Conservation (phyloP, 2,329 filamentous ascomycete genomes). For the Colletotrichum nymphaeae region DNA sequence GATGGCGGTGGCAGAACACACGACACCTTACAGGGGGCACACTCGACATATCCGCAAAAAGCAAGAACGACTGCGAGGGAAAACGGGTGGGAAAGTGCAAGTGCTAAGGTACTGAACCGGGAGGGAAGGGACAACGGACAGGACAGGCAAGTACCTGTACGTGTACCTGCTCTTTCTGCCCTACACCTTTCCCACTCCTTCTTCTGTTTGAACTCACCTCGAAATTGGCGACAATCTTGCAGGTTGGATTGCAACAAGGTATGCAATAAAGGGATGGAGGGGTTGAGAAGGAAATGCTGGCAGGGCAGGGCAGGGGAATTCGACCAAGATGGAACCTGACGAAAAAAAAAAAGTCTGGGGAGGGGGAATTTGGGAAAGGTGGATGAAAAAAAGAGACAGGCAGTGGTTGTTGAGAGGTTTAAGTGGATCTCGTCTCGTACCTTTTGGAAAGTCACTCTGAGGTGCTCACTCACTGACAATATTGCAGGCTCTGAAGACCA, state of each 20-base stretch:
- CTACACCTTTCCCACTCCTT: too few relatives aligned
- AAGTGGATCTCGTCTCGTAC: slow-evolving; percentile 33
- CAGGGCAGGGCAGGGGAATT: neutral
- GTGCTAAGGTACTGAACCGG: neutral
- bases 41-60: neutral
- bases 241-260: neutral
- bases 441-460: slow-evolving; percentile 17
- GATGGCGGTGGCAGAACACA: neutral
- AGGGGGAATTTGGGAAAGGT: neutral
- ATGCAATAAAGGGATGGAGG: slow-evolving; percentile 6
- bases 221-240: slow-evolving; percentile 11
- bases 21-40: neutral
- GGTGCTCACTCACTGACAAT: slow-evolving; percentile 10
- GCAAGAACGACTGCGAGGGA: neutral
- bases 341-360: slow-evolving; percentile 28
- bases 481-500: neutral
- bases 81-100: neutral
- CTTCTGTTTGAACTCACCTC: slow-evolving; percentile 8
- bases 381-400: slow-evolving; percentile 10
- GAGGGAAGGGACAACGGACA: neutral
- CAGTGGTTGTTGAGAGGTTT: slow-evolving; percentile 38
- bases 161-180: neutral
- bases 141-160: neutral
- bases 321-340: neutral
- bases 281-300: slow-evolving; percentile 17